phyloP scores from a whole-genome alignment of 805 yeast genomes.

The Nakazawaea anatomiae region DNA sequence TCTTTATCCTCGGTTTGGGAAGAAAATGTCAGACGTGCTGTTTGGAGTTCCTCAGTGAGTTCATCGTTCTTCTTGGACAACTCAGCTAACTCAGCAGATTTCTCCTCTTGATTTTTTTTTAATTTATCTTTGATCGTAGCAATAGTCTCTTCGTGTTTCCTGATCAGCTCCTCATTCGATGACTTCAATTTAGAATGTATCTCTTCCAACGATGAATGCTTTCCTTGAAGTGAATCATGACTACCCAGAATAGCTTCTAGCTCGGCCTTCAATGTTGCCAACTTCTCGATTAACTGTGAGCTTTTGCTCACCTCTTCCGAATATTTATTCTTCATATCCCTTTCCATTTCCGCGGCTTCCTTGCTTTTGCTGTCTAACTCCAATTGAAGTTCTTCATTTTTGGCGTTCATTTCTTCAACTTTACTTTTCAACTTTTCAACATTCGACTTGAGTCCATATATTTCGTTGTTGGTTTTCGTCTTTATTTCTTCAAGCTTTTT shows the following conservation, averaged over 20 bases:
- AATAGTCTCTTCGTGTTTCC: slow-evolving; percentile 6
- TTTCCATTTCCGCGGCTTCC: not conserved
- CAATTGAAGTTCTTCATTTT: not conserved
- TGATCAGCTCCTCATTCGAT: not conserved
- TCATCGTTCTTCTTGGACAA: not conserved
- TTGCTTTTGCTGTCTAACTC: not conserved
- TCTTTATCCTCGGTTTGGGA: not conserved
- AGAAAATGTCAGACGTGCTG: not conserved
- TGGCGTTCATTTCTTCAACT: not conserved
- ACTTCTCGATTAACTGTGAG: not conserved
- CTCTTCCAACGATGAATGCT: not conserved
- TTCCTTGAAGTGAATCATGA: not conserved
- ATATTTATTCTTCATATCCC: not conserved
- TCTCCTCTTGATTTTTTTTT: not conserved
- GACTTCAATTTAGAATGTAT: not conserved
- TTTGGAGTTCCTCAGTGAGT: not conserved
- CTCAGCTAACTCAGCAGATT: not conserved
- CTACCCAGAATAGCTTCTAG: not conserved
- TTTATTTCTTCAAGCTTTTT: slow-evolving; percentile 8
- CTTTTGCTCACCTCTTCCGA: not conserved
- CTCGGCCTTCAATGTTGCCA: not conserved
- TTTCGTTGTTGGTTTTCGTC: slow-evolving; percentile 5
- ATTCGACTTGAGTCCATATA: slow-evolving; percentile 1
- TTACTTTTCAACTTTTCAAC: not conserved
- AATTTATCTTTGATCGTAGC: not conserved